Evolutionary conservation across 1,284 basidiomycete species (phyloP).

Genomic region (Moesziomyces antarcticus): DNA sequence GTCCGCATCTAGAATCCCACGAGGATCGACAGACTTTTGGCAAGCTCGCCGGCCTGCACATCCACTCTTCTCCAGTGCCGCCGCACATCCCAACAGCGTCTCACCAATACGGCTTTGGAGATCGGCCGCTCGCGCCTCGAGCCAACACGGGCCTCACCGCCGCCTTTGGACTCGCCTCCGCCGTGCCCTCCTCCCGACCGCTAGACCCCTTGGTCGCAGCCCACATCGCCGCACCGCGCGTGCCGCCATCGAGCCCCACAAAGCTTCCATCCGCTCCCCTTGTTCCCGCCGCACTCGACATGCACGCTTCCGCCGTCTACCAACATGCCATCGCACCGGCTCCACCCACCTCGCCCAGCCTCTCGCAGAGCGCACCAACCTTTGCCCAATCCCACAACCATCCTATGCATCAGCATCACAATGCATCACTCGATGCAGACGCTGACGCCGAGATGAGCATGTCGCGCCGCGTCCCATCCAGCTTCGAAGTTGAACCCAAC

Average conservation of each 20-base stretch:
- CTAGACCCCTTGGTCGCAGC: constrained; percentile 7
- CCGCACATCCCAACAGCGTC: constrained; percentile 7
- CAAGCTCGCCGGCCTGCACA: constrained; percentile 40
- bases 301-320: constrained; percentile 21
- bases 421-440: constrained; percentile 8
- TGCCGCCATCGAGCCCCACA: constrained; percentile 44
- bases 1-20: constrained; percentile 33
- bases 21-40: constrained; percentile 46
- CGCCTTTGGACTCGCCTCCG: constrained; percentile 34
- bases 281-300: not conserved
- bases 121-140: constrained; percentile 1
- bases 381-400: constrained; percentile 1
- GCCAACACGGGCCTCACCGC: constrained; percentile 34
- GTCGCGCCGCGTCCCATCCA: constrained; percentile 24
- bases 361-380: constrained; percentile 1
- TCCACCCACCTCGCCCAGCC: constrained; percentile 39
- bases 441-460: constrained; percentile 38
- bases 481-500: constrained; percentile 48
- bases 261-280: constrained; percentile 12
- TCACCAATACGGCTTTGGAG: constrained; percentile 6
- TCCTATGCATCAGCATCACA: constrained; percentile 11
- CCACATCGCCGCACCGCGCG: constrained; percentile 21
- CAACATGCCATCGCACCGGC: constrained; percentile 38
- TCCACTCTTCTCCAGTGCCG: constrained; percentile 13
- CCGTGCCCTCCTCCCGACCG: constrained; percentile 10